Base-by-base conservation (phyloP, 805 yeast species). In the Yamadazyma phyllophila region DNA sequence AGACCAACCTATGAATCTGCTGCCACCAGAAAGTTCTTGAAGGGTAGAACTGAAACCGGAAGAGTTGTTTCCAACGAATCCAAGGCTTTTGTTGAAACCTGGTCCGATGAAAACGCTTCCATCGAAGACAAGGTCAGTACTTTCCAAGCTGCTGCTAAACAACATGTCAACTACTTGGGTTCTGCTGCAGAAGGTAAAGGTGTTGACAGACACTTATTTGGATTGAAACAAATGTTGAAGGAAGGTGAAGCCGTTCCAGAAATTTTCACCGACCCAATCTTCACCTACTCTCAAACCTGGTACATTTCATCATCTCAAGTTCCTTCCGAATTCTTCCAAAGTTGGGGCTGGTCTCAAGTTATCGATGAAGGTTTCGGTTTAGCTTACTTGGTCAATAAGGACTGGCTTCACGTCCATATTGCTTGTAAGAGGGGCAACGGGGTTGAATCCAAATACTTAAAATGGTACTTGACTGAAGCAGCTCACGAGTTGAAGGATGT, bases 1-100 rank as follows among this genome's bases (percentile, higher is more conserved):
- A 78, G 92, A 60, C 97, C 97, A 52, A 92, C 97, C 10, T 92
- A 92, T 68, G 99, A 92, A 68, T 84, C 96, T 42, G 97, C 97
- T 2, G 88, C 98, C 15, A 92, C 97, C 1, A 82, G 98, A 66
- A 84, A 81, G 63, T 92, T 76, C 66, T 85, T 81, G 60, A 82
- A 80, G 59, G 99, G 99, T 45, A 81, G 99, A 65, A 92, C 98
- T 7, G 99, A 92, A 68, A 86, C 97, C 17, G 89, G 94, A 50
- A 80, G 99, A 59, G 71, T 89, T 4, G 96, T 88, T 9, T 82
- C 96, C 7, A 62, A 63, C 42, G 96, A 85, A 61, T 78, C 89
- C 20, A 72, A 78, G 39, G 71, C 71, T 29, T 87, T 90, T 66
- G 95, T 86, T 47, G 71, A 78, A 60, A 80, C 85, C 30, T 88